Evolutionary conservation across 305 asterid species (phyloP).

Genomic region (Fraxinus latifolia): DNA sequence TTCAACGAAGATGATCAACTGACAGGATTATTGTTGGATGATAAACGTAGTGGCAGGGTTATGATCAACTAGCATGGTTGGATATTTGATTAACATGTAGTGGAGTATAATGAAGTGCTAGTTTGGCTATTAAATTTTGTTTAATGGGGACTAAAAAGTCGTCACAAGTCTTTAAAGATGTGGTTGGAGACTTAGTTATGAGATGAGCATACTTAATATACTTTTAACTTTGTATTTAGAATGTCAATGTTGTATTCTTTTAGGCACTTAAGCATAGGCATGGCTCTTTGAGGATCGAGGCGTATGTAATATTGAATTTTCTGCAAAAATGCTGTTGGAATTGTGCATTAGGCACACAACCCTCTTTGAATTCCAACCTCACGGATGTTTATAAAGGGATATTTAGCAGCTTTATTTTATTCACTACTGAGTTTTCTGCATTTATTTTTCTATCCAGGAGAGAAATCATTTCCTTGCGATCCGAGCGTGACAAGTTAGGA

Average conservation of each 20-base stretch:
- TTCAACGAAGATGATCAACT: neutral
- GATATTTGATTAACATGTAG: neutral
- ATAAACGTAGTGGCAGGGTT: neutral
- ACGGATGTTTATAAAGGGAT: constrained; percentile 1
- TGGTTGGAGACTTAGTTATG: neutral
- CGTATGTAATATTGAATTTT: neutral
- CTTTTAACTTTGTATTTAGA: neutral
- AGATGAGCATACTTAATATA: neutral
- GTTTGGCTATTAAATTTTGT: neutral
- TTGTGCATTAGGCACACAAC: neutral
- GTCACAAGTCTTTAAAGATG: neutral
- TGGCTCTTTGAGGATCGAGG: neutral
- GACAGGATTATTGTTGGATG: neutral
- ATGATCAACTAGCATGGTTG: neutral
- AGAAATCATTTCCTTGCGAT: constrained; percentile 56
- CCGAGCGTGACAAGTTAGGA: constrained; percentile 73
- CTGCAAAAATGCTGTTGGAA: constrained; percentile 5
- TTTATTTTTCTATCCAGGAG: constrained; percentile 39
- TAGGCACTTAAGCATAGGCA: neutral
- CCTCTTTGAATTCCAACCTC: constrained; percentile 5
- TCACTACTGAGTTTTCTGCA: constrained; percentile 10
- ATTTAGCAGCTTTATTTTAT: constrained; percentile 1
- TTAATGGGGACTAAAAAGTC: neutral
- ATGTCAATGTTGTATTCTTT: neutral
- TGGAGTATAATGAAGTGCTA: neutral